Evolutionary conservation across 1,284 basidiomycete genomes (phyloP), one percentile per base, ranked within the genome.

Genomic region (Pterula multifida): DNA sequence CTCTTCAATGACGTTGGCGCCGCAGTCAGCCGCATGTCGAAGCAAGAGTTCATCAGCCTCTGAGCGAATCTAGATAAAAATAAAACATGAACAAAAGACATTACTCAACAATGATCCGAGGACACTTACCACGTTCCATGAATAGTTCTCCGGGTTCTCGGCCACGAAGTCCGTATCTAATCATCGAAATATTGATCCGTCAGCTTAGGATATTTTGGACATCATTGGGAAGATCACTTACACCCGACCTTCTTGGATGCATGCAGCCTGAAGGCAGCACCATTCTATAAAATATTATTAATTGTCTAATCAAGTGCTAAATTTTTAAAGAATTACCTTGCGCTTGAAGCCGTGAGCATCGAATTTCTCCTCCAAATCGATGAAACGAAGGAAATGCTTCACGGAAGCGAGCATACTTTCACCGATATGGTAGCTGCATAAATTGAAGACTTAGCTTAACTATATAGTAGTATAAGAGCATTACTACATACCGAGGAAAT

Each of bases 371-470:
- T 73, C 69, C 3, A 68, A 64, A 4, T 56, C 70, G 35, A 75
- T 68, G 52, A 73, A 72, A 28, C 61, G 54, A 39, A 74, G 61
- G 44, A 68, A 71, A 44, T 66, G 64, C n/a, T 64, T 63, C 47
- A 72, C 58, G 1, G 73, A 73, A 0, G 72, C 69, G 13, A 74
- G 58, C 57, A 74, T 62, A 53, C 72, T 74, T 54, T 73, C 73
- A 3, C 71, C 71, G 21, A 74, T 60, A 53, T 74, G 71, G 56
- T 74, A 73, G 46, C 71, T 72, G 28, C 3, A 32, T 15, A 15
- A 36, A 26, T 9, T 11, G 9, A 17, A 15, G 15, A 32, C 15
- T 32, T 15, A 32, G 28, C 6, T 32, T 6, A 6, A 6, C 15
- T 15, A 15, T 32, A 6, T 6, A 32, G 28, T 6, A 6, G 6